A percentile compares a stretch with the other conserved stretches of the same genome.
These are phyloP conservation scores for Mariannaea elegans DNA, from an alignment of 2,329 filamentous ascomycete genomes.

Conservation along the genomic window DNA sequence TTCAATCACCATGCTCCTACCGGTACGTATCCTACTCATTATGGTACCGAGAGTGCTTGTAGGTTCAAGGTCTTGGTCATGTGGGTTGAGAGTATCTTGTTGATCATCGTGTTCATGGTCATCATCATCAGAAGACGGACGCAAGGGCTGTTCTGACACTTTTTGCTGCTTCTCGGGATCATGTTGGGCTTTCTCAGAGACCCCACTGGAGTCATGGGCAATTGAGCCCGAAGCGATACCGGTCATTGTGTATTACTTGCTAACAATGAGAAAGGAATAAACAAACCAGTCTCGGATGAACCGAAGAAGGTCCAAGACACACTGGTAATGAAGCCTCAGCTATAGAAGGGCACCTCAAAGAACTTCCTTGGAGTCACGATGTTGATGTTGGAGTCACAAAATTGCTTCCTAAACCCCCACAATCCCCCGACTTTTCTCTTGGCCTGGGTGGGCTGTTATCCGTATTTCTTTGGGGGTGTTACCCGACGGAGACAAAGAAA, in stretches of 20 bases:
- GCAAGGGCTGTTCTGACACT: slow-evolving; percentile 1
- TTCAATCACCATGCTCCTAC: slow-evolving; percentile 30
- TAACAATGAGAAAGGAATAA: background rate
- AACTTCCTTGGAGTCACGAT: no score
- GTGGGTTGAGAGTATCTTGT: background rate
- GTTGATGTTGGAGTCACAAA: background rate
- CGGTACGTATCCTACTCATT: slow-evolving; percentile 12
- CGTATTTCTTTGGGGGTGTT: background rate
- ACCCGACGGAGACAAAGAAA: background rate
- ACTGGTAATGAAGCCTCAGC: background rate
- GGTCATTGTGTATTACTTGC: slow-evolving; percentile 3
- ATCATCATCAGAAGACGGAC: background rate
- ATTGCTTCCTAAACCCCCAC: background rate
- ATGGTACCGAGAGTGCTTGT: slow-evolving; percentile 16
- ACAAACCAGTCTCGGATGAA: background rate
- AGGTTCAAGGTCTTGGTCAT: slow-evolving; percentile 4
- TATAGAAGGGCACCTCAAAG: background rate
- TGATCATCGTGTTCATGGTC: background rate
- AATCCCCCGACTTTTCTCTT: background rate
- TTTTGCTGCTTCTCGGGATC: slow-evolving; percentile 6
- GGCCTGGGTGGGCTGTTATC: background rate
- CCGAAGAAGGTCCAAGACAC: background rate
- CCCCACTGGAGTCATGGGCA: slow-evolving; percentile 5
- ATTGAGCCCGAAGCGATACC: background rate
- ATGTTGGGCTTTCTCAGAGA: background rate